Evolutionary conservation across 768 basidiomycete species (phyloP), one percentile per base, ranked within the genome.

Genomic region (Leccinum uliginosum): DNA sequence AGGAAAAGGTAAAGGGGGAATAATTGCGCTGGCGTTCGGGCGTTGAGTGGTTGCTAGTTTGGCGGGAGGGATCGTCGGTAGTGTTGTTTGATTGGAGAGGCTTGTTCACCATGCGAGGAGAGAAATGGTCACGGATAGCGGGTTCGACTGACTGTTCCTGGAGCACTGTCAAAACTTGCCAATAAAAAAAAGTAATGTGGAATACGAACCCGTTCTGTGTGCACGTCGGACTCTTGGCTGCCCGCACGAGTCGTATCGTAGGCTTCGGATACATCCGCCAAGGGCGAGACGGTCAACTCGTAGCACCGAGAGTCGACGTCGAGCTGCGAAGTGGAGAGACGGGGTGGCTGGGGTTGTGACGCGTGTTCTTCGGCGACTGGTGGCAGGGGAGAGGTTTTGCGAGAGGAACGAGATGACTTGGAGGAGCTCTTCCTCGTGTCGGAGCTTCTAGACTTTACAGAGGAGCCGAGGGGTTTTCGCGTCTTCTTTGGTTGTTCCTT

Each of bases 1-100:
- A 85, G 15, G 84, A 80, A 74, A 91, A 91, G 3, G 89, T 91
- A 67, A 91, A 91, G 4, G 87, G 79, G 21, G 86, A 78, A 67
- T 87, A 89, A 58, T 85, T 84, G 58, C 77, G 79, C 65, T 84
- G 83, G 64, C 87, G 83, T 65, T 91, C 86, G 4, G 89, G 88
- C 4, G 89, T 89, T 17, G 85, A 83, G 60, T 89, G 84, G n/a
- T 74, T 68, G 24, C 82, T 84, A 62, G 84, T 78, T 61, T 87
- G 86, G 19, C 84, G 83, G 6, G 87, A 87, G 17, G 82, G 78
- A 60, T 85, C 84, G 9, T 75, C 68, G 46, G 58, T 52, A 53
- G 63, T 63, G 55, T 58, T 29, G 45, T 68, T 69, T 12, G 74
- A 65, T 21, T 77, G 68, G 45, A 71, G 71, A 21, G 64, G 64